phyloP scores from a whole-genome alignment of 768 basidiomycete genomes.

The Calvatia gigantea region DNA sequence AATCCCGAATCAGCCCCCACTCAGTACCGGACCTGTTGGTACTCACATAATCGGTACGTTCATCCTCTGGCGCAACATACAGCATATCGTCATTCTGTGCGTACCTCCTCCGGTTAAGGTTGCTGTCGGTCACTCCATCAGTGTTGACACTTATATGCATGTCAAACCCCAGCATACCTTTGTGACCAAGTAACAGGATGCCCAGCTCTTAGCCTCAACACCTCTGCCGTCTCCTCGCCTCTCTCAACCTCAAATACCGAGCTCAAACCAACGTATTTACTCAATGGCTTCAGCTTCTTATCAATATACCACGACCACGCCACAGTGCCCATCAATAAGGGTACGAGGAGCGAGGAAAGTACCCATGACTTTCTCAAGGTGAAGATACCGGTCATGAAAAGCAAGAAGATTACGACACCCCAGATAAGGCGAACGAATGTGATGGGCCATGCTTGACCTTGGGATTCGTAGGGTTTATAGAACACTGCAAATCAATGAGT shows the following conservation, averaged over 20 bases:
- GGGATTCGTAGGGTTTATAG: conserved; percentile 97
- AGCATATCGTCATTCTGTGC: conserved; percentile 91
- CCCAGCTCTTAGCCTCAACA: conserved; percentile 68
- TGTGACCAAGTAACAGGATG: conserved; percentile 90
- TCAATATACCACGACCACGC: conserved; percentile 82
- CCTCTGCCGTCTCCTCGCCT: conserved; percentile 82
- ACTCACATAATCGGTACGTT: conserved; percentile 82
- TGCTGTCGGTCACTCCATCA: conserved; percentile 38
- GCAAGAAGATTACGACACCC: conserved; percentile 88
- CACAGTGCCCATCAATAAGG: conserved; percentile 71
- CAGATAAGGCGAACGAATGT: conserved; percentile 90
- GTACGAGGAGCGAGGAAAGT: conserved; percentile 57
- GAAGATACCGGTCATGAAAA: conserved; percentile 98
- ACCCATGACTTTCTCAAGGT: conserved; percentile 49
- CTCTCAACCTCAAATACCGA: conserved; percentile 87
- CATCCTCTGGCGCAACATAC: conserved; percentile 94
- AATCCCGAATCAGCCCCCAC: conserved; percentile 7
- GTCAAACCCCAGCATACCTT: conserved; percentile 46
- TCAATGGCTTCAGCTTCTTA: conserved; percentile 64
- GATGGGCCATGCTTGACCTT: conserved; percentile 97
- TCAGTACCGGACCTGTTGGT: not conserved
- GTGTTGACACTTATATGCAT: not conserved
- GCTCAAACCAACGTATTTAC: conserved; percentile 80
- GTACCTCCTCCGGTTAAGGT: conserved; percentile 83
- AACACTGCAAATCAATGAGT: conserved; percentile 56